Evolutionary conservation across 495 filamentous ascomycete species (phyloP), one percentile per base, ranked within the genome.

Genomic region (Durotheca rogersii): DNA sequence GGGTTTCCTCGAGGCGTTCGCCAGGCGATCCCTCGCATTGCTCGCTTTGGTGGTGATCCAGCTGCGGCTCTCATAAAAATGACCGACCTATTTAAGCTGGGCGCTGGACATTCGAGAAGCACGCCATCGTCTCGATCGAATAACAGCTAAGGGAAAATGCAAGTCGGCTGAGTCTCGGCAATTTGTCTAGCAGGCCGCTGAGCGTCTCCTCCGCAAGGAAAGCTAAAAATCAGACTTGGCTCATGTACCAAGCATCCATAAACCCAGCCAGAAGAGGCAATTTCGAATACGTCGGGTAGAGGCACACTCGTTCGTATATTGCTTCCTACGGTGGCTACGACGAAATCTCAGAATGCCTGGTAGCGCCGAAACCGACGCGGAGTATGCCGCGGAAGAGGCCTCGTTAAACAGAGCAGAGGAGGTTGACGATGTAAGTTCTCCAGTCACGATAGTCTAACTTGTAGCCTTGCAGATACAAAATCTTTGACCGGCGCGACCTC

Each of bases 391-490:
- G 29, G 15, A 21, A 5, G 42, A 53, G 31, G 27, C 51, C 3
- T 48, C 57, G 16, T 48, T 78, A 6, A 67, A 74, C 45, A 66
- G 77, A 33, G 76, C 78, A 5, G 75, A 72, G 30, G 78, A 80
- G 42, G 74, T 76, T 27, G 70, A 77, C 36, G 76, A 81, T 66
- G 82, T 84, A 68, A 67, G 75, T 68, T n/a, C n/a, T n/a, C n/a
- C n/a, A n/a, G n/a, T n/a, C n/a, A n/a, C n/a, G n/a, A n/a, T n/a
- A n/a, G n/a, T n/a, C n/a, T n/a, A n/a, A n/a, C n/a, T n/a, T n/a
- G n/a, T n/a, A n/a, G n/a, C n/a, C n/a, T n/a, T n/a, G n/a, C n/a
- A n/a, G n/a, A n/a, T n/a, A n/a, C n/a, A n/a, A n/a, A n/a, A n/a
- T n/a, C n/a, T n/a, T n/a, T n/a, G n/a, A n/a, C n/a, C n/a, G n/a